Evolutionary conservation across 2,329 filamentous ascomycete species (phyloP), one percentile per base, ranked within the genome.

Genomic region (Fusarium sulawesiense): DNA sequence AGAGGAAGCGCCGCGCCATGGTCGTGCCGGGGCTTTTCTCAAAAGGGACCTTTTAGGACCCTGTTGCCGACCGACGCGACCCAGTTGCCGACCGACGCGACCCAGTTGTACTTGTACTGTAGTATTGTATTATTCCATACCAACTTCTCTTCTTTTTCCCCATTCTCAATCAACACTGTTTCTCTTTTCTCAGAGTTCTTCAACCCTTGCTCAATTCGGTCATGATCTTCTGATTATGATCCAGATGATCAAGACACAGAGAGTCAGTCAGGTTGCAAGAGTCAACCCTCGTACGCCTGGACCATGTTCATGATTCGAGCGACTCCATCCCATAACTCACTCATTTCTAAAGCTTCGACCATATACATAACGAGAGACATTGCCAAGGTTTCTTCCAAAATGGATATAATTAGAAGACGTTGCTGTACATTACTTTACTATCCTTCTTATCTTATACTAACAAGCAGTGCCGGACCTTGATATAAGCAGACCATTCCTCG

Each of bases 1-100:
- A 49, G 59, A 29, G 72, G 72, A 54, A 72, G 60, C 60, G 73
- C 73, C 73, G 71, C 70, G 72, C 72, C 56, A 60, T 66, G 55
- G 60, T 34, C 41, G 40, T 55, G 61, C 62, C 62, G 63, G 62
- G 61, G 63, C 63, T 42, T 54, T 59, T 56, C 60, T 71, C 56
- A 12, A 60, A 51, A 47, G 42, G 42, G n/a, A 37, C 59, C 9
- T 30, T 64, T 60, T 20, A 47, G 59, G 56, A 51, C 37, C 40
- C 37, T 45, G 51, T 29, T 55, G 23, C 37, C 54, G 48, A 34
- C 37, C 54, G 48, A 34, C 30, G 48, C 30, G 20, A 37, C 34
- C 34, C 34, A 37, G 34, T 18, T 18, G 34, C 37, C 54, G 48
- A 34, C 37, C 54, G 48, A 34, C 30, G 48, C 30, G 20, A 37